phyloP scores from a whole-genome alignment of 2,329 filamentous ascomycete genomes.

The Plectosphaerella plurivora region DNA sequence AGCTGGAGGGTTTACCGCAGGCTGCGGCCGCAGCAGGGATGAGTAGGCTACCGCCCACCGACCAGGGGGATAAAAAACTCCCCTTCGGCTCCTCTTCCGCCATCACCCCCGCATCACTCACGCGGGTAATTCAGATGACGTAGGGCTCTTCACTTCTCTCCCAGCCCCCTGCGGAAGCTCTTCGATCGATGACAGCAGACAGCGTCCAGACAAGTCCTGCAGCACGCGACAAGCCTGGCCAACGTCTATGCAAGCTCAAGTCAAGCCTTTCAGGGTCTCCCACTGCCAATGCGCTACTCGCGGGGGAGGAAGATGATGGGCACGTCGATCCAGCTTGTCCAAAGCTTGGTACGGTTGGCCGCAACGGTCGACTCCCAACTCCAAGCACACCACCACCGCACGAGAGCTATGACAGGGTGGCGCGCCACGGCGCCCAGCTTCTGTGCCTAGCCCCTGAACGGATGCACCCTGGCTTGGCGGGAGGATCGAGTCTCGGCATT shows the following conservation, averaged over 20 bases:
- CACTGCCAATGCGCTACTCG: conserved; percentile 2
- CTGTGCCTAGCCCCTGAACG: conserved; percentile 6
- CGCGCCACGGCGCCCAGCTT: conserved; percentile 5
- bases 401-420: not conserved
- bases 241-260: conserved; percentile 5
- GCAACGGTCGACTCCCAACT: not conserved
- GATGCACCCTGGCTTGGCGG: conserved; percentile 9
- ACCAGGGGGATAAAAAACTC: not conserved
- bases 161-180: not conserved
- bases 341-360: not conserved
- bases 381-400: not conserved
- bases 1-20: not conserved
- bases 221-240: not conserved
- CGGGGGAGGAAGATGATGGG: conserved; percentile 3
- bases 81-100: not conserved
- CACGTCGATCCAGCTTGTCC: conserved; percentile 9
- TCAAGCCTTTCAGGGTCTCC: conserved; percentile 9
- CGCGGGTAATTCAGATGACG: not conserved
- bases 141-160: not conserved
- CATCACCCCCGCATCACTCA: not conserved
- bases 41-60: no score
- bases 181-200: not conserved
- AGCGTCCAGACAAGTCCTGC: not conserved
- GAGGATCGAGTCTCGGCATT: not conserved
- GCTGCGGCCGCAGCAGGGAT: not conserved